Conservation (phyloP, 1,139 yeast genomes). For the Yamadazyma aaseri region DNA sequence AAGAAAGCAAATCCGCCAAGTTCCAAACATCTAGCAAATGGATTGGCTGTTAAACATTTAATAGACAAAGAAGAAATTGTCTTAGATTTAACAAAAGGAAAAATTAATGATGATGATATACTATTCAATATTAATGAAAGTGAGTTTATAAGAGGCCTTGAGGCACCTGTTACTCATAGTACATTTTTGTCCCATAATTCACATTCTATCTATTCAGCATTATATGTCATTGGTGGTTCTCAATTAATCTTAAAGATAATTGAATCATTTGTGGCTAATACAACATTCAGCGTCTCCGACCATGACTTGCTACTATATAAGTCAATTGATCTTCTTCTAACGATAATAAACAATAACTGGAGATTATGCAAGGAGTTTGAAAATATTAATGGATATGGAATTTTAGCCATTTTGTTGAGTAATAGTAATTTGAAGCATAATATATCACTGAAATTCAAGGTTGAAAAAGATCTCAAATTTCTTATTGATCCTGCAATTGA, state of each 20-base stretch:
- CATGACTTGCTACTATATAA: slow-evolving; percentile 24
- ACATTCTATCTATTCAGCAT: slow-evolving; percentile 28
- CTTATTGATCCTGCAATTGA: neutral
- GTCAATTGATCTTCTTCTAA: slow-evolving; percentile 26
- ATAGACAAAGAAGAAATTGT: slow-evolving; percentile 23
- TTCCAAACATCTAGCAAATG: slow-evolving; percentile 11
- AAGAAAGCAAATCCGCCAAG: slow-evolving; percentile 1
- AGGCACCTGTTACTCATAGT: slow-evolving; percentile 14
- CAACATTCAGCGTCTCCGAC: slow-evolving; percentile 11
- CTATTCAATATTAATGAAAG: slow-evolving; percentile 32
- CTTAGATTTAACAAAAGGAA: slow-evolving; percentile 18
- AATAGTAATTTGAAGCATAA: slow-evolving; percentile 26
- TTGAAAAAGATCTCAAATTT: slow-evolving; percentile 2
- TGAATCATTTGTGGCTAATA: slow-evolving; percentile 20
- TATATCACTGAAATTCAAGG: slow-evolving; percentile 16
- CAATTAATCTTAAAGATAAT: slow-evolving; percentile 30
- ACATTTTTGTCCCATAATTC: slow-evolving; percentile 24
- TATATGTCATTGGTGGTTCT: slow-evolving; percentile 40
- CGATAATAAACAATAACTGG: slow-evolving; percentile 35
- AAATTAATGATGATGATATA: slow-evolving; percentile 26
- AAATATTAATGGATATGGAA: slow-evolving; percentile 41
- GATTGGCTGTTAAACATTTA: slow-evolving; percentile 9
- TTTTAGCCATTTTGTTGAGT: slow-evolving; percentile 30
- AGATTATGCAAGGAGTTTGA: slow-evolving; percentile 43
- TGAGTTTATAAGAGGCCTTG: slow-evolving; percentile 17